Evolutionary conservation across 139 green algal genomes (phyloP).

Genomic region (Limnomonas spitsbergensis): DNA sequence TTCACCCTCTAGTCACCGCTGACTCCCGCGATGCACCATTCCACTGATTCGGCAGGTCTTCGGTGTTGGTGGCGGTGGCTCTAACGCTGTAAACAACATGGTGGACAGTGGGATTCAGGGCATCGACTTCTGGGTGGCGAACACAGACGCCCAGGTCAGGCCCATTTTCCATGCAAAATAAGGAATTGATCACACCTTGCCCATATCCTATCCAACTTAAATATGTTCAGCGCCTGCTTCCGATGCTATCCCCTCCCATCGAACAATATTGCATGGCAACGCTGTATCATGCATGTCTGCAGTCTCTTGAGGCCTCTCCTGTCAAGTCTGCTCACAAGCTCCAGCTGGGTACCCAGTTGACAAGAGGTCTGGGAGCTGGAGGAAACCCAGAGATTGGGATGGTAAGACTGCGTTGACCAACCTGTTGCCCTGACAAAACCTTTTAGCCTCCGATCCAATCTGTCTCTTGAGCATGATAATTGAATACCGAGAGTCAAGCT

Average conservation of each 20-base stretch:
- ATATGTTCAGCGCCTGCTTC: too few species aligned
- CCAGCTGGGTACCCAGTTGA: conserved; percentile 87
- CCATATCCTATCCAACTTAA: not conserved
- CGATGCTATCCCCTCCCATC: too few species aligned
- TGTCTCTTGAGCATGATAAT: too few species aligned
- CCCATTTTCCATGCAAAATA: not conserved
- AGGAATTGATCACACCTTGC: not conserved
- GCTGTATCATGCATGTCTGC: conserved; percentile 7
- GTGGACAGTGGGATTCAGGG: conserved; percentile 65
- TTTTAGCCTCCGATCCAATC: too few species aligned
- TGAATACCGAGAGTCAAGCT: too few species aligned
- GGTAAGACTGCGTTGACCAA: conserved; percentile 42
- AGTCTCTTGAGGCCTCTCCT: conserved; percentile 73
- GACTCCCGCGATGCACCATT: not conserved
- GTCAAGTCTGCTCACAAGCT: conserved; percentile 61
- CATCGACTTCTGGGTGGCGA: conserved; percentile 93
- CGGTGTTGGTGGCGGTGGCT: conserved; percentile 88
- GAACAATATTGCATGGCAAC: too few species aligned
- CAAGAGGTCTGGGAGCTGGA: conserved; percentile 81
- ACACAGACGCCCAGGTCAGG: conserved; percentile 88
- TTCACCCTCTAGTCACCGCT: too few species aligned
- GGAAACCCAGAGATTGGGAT: conserved; percentile 84
- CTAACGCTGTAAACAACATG: conserved; percentile 96
- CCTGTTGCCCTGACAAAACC: too few species aligned
- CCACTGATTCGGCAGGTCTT: conserved; percentile 70